Conservation (phyloP, 768 basidiomycete genomes). For the Amanita phalloides region DNA sequence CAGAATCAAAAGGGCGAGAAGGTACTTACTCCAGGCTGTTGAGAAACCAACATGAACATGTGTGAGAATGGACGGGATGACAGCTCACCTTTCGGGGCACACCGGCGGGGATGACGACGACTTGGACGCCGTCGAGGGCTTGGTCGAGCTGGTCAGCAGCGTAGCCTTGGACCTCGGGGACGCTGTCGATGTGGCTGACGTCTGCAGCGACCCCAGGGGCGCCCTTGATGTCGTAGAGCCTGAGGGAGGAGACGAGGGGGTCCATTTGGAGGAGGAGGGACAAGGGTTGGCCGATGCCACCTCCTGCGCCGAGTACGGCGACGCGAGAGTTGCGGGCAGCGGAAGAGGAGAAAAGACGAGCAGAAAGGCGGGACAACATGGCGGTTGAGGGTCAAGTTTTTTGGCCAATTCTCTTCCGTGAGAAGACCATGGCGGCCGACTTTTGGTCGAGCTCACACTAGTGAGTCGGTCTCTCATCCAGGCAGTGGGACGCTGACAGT, state of each 20-base stretch:
- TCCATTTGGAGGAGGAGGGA: conserved; percentile 90
- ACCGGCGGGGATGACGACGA: conserved; percentile 97
- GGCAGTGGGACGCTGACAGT: conserved; percentile 3
- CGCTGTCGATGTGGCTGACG: conserved; percentile 88
- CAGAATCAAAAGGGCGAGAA: conserved; percentile 4
- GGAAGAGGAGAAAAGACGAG: conserved; percentile 70
- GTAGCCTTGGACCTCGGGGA: conserved; percentile 62
- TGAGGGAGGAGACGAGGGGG: conserved; percentile 78
- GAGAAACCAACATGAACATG: conserved; percentile 11
- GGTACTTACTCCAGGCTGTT: conserved; percentile 71
- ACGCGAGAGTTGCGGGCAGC: conserved; percentile 72
- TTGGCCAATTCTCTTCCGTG: background rate
- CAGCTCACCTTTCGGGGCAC: conserved; percentile 85
- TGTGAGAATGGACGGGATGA: background rate
- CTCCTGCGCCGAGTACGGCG: conserved; percentile 94
- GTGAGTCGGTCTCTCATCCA: conserved; percentile 1
- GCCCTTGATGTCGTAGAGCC: conserved; percentile 90
- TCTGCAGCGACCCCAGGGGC: conserved; percentile 97
- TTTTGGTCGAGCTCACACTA: conserved; percentile 10
- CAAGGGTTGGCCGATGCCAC: conserved; percentile 97
- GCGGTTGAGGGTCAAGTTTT: conserved; percentile 11
- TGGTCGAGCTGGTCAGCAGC: conserved; percentile 81
- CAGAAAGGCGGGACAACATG: conserved; percentile 60
- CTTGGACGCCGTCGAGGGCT: conserved; percentile 82
- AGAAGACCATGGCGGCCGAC: conserved; percentile 9